These are phyloP conservation scores for Ustilago hordei DNA, from an alignment of 1,284 basidiomycete species.

Conservation along the genomic window DNA sequence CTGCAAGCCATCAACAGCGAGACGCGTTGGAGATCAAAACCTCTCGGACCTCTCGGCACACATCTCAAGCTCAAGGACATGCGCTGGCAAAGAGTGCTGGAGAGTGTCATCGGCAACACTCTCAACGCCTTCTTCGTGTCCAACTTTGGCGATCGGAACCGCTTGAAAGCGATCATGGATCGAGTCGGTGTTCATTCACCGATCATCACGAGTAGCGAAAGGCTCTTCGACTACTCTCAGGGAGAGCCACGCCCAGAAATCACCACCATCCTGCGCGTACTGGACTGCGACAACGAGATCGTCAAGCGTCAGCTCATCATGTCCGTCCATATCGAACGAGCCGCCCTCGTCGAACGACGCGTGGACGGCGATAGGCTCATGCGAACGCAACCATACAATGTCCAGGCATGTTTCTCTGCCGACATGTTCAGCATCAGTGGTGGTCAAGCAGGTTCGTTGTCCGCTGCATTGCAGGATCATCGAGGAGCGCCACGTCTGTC, in stretches of 20 bases:
- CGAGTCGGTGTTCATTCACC: constrained; percentile 33
- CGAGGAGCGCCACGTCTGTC: constrained; percentile 67
- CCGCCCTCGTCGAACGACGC: constrained; percentile 74
- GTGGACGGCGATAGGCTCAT: constrained; percentile 64
- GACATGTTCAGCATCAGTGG: constrained; percentile 63
- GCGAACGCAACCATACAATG: constrained; percentile 63
- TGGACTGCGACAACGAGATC: constrained; percentile 82
- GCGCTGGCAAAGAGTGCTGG: constrained; percentile 78
- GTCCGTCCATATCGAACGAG: constrained; percentile 78
- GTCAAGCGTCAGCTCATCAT: constrained; percentile 87
- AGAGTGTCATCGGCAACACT: constrained; percentile 75
- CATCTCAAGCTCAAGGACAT: constrained; percentile 83
- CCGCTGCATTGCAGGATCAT: constrained; percentile 68
- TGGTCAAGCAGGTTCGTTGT: constrained; percentile 44
- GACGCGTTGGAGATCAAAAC: constrained; percentile 60
- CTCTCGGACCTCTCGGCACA: constrained; percentile 80
- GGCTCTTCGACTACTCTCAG: constrained; percentile 64
- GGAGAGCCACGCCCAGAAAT: constrained; percentile 75
- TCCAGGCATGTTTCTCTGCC: constrained; percentile 62
- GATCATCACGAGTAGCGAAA: constrained; percentile 72
- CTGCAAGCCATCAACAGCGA: constrained; percentile 74
- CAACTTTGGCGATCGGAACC: constrained; percentile 76
- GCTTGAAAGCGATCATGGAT: constrained; percentile 71
- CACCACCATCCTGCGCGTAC: constrained; percentile 83
- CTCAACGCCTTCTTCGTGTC: constrained; percentile 85